A percentile compares a stretch with the other conserved stretches of the same genome.
Conservation (phyloP, 257 asterid species). For the Plantago ovata region DNA sequence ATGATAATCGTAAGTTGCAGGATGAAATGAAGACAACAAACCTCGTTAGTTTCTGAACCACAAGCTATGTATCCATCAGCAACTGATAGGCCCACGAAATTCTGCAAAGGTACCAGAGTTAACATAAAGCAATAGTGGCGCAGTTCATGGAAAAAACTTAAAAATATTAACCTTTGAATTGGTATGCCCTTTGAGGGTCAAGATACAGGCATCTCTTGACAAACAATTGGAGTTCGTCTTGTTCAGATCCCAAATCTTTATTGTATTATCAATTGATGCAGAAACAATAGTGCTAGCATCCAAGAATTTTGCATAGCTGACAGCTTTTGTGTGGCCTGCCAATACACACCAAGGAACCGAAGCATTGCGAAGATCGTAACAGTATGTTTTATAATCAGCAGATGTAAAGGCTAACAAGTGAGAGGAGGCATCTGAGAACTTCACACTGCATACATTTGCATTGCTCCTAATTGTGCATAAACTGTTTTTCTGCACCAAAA, state of each 20-base stretch:
- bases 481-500: constrained; percentile 31
- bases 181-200: constrained; percentile 43
- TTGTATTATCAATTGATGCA: constrained; percentile 45
- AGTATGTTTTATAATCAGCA: constrained; percentile 36
- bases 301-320: constrained; percentile 48
- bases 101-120: constrained; percentile 23
- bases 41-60: constrained; percentile 69
- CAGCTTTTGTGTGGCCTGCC: constrained; percentile 45
- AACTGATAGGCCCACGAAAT: constrained; percentile 53
- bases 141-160: constrained; percentile 3
- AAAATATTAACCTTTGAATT: constrained; percentile 36
- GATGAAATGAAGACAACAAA: constrained; percentile 8
- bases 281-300: constrained; percentile 46
- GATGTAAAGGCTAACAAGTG: constrained; percentile 50
- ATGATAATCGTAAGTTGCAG: no score
- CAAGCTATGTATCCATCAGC: constrained; percentile 49
- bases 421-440: constrained; percentile 43
- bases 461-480: constrained; percentile 32
- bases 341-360: constrained; percentile 54
- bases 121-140: neutral
- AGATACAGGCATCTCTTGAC: constrained; percentile 39
- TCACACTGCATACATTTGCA: constrained; percentile 53
- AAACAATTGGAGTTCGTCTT: constrained; percentile 31
- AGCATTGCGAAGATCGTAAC: constrained; percentile 46
- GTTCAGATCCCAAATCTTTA: constrained; percentile 58